Base-by-base conservation (phyloP, 2,329 filamentous ascomycete species). In the Fusarium lateritium region DNA sequence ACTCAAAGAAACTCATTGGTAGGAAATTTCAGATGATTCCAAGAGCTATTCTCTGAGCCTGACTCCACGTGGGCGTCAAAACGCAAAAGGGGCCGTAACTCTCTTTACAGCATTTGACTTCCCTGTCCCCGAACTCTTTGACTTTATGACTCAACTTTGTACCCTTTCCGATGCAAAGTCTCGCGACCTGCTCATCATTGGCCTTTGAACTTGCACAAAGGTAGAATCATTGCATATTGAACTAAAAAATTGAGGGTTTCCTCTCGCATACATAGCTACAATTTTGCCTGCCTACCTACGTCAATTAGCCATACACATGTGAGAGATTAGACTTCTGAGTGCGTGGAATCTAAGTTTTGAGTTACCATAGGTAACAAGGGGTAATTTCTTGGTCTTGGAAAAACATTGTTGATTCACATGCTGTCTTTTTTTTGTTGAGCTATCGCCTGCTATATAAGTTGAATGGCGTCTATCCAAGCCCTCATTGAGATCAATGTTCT, bases 311-410 rank as follows among this genome's bases (percentile, higher is more conserved):
- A 50, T 22, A 17, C 10, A 14, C 22, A 26, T 33, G 10, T 15
- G 9, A 33, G 9, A 33, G 36, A 43, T 52, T 34, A 58, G 40
- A 46, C n/a, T 46, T 63, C 17, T 22, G 34, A 26, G 31, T 21
- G n/a, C 44, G 43, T 56, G 33, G 31, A 38, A 40, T 59, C 60
- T 51, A 42, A 39, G 53, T 50, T 70, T 50, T 28, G 22, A 67
- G 67, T 70, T 49, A 55, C 52, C 50, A 39, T 19, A 19, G 46
- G 53, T 64, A 67, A 67, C 62, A 56, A 67, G 57, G 67, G 57
- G 43, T 22, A 53, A 45, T 36, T 36, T 45, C 28, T 51, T 62
- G 42, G 17, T 15, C 38, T 13, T 56, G 39, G 39, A 24, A 39
- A 36, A 36, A 26, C 15, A 39, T 49, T 15, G 31, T 40, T 66